phyloP scores from a whole-genome alignment of 208 protist species.

The Acanthamoeba castellanii region DNA sequence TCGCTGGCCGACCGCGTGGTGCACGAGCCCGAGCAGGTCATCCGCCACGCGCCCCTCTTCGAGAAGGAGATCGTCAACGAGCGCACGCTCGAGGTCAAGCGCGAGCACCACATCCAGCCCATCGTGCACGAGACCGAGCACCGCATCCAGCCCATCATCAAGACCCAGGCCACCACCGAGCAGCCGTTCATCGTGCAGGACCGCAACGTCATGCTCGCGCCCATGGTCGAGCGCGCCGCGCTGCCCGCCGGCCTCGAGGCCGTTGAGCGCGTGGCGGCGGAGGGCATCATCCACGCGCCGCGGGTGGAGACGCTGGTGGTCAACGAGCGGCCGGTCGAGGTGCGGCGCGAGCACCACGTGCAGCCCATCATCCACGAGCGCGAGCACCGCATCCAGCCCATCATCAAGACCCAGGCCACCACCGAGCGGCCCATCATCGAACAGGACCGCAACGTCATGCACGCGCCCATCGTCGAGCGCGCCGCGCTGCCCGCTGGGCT shows the following conservation, averaged over 20 bases:
- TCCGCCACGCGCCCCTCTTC: background rate
- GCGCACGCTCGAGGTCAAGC: background rate
- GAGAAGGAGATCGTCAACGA: slow-evolving; percentile 30
- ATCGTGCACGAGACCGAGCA: background rate
- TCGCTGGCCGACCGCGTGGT: background rate
- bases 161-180: slow-evolving; percentile 24
- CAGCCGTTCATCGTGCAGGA: slow-evolving; percentile 11
- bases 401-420: slow-evolving; percentile 45
- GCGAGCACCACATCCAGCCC: slow-evolving; percentile 20
- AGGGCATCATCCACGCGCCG: slow-evolving; percentile 17
- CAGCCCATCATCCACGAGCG: slow-evolving; percentile 40
- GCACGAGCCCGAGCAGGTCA: background rate
- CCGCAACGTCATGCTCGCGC: background rate
- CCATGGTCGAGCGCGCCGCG: background rate
- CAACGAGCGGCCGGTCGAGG: slow-evolving; percentile 8
- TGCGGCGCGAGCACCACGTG: slow-evolving; percentile 22
- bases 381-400: slow-evolving; percentile 47
- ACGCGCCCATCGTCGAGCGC: slow-evolving; percentile 11
- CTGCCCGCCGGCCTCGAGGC: background rate
- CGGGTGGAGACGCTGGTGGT: background rate
- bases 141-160: slow-evolving; percentile 24
- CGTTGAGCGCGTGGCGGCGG: background rate
- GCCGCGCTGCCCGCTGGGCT: background rate
- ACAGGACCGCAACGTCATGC: slow-evolving; percentile 5
- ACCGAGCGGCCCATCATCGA: background rate